phyloP scores from a whole-genome alignment of 2,329 filamentous ascomycete genomes.

The Didymella keratinophila region DNA sequence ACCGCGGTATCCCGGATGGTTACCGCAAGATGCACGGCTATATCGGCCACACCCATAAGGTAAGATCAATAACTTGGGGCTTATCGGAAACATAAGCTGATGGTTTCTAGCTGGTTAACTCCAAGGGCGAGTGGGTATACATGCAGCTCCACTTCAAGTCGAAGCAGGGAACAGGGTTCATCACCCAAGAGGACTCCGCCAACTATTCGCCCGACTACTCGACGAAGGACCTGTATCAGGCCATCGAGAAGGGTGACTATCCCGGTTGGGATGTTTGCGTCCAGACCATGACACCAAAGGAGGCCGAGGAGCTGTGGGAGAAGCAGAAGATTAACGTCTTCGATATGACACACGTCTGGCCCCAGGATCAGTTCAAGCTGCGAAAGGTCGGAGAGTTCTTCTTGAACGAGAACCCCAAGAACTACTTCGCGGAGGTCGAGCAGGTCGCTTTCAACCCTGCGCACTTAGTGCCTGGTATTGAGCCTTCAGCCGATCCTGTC shows the following conservation, averaged over 20 bases:
- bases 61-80: not conserved
- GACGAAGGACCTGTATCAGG: constrained; percentile 61
- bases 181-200: constrained; percentile 61
- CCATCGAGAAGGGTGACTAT: constrained; percentile 62
- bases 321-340: constrained; percentile 64
- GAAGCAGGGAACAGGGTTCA: constrained; percentile 61
- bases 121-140: constrained; percentile 63
- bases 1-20: constrained; percentile 63
- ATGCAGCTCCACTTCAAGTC: constrained; percentile 62
- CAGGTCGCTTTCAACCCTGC: constrained; percentile 74
- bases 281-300: constrained; percentile 62
- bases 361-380: constrained; percentile 60
- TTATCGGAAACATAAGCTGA: too few species aligned
- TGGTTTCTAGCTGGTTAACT: constrained; percentile 54
- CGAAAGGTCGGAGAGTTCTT: constrained; percentile 62
- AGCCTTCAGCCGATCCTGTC: constrained; percentile 74
- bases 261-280: constrained; percentile 61
- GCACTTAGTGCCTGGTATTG: constrained; percentile 71
- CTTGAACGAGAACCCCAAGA: constrained; percentile 64
- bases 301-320: constrained; percentile 62
- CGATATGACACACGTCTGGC: constrained; percentile 64
- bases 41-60: constrained; percentile 60
- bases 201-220: constrained; percentile 61
- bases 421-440: constrained; percentile 73
- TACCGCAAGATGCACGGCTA: constrained; percentile 66